Percentiles rank a stretch among this genome's conserved stretches.
Evolutionary conservation across 2,329 filamentous ascomycete species (phyloP).

Genomic region (Falciphora oryzae): DNA sequence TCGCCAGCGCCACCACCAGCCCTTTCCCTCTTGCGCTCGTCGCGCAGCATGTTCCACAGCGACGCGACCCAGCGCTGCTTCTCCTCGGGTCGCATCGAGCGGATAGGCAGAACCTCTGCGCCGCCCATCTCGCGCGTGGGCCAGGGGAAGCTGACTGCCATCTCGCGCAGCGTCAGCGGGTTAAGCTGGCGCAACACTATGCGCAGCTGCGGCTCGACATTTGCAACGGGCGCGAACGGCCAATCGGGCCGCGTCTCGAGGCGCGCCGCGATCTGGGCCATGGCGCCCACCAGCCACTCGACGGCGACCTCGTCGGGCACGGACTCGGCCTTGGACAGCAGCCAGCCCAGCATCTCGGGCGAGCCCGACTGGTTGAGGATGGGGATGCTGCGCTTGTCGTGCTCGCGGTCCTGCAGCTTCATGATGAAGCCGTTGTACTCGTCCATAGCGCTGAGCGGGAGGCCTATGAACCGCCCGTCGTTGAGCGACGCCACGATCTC

Average conservation of each 20-base stretch:
- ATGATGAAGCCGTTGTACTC: conserved; percentile 31
- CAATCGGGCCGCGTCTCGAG: conserved; percentile 26
- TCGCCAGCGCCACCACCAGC: background rate
- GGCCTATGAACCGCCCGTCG: conserved; percentile 24
- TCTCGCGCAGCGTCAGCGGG: conserved; percentile 25
- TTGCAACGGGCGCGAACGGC: conserved; percentile 24
- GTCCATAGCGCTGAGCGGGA: conserved; percentile 24
- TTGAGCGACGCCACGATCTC: conserved; percentile 29
- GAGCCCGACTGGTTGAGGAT: conserved; percentile 29
- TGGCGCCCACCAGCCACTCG: conserved; percentile 29
- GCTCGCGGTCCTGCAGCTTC: conserved; percentile 28
- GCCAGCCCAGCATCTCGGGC: conserved; percentile 28
- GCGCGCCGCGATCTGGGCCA: conserved; percentile 26
- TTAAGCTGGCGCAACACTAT: conserved; percentile 27
- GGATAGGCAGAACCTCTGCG: conserved; percentile 28
- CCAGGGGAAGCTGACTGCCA: conserved; percentile 32
- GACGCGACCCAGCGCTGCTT: conserved; percentile 28
- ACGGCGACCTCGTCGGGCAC: conserved; percentile 27
- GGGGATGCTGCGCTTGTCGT: conserved; percentile 30
- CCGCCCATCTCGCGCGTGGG: conserved; percentile 29
- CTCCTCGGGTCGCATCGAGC: conserved; percentile 29
- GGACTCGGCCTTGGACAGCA: conserved; percentile 25
- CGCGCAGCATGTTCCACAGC: conserved; percentile 23
- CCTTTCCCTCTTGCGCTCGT: conserved; percentile 16
- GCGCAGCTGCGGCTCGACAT: conserved; percentile 26